Conservation (phyloP, 805 yeast species). For the Torulaspora microellipsoides region DNA sequence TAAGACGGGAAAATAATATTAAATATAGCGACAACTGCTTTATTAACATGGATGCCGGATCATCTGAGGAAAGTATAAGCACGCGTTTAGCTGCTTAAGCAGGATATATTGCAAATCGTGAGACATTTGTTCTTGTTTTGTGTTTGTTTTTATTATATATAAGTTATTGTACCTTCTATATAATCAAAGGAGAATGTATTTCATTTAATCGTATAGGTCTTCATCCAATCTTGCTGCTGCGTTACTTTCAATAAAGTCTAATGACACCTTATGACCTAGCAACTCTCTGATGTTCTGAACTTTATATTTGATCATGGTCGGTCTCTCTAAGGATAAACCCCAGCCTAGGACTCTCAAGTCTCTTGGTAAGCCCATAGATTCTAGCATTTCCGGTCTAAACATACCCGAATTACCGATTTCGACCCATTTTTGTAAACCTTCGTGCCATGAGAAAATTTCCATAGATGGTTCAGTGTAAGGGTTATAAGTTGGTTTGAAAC, state of each 20-base stretch:
- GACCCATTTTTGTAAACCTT: constrained; percentile 93
- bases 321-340: constrained; percentile 96
- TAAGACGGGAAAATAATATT: background rate
- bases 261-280: constrained; percentile 92
- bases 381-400: constrained; percentile 99
- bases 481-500: constrained; percentile 98
- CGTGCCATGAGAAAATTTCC: constrained; percentile 97
- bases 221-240: constrained; percentile 98
- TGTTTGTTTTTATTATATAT: background rate
- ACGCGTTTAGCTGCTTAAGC: no score
- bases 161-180: background rate
- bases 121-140: no score
- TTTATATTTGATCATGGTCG: constrained; percentile 97
- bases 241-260: constrained; percentile 90
- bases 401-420: constrained; percentile 99
- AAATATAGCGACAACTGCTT: no score
- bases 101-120: no score
- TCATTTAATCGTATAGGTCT: constrained; percentile 42
- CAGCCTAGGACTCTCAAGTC: constrained; percentile 93
- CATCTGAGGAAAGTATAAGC: background rate
- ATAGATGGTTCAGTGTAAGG: constrained; percentile 99
- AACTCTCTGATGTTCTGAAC: constrained; percentile 94
- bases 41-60: constrained; percentile 1
- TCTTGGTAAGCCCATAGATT: constrained; percentile 95
- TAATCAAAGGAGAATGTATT: background rate